Conservation (phyloP, 1,284 basidiomycete species). For the Ustilago cynodontis region DNA sequence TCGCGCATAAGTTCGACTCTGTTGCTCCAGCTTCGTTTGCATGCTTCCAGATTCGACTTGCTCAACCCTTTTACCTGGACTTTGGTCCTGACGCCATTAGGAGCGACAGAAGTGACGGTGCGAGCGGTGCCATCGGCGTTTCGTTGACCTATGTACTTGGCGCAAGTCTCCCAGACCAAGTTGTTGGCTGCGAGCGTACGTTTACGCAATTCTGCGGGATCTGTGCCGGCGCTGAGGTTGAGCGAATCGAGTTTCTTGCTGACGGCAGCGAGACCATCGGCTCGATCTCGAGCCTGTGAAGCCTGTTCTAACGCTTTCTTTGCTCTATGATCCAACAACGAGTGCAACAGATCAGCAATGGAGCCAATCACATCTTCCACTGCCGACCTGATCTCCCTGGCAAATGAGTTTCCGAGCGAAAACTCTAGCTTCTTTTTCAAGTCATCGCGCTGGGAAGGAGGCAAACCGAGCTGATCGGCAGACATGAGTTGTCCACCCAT, state of each 20-base stretch:
- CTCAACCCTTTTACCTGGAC: conserved; percentile 52
- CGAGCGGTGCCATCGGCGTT: conserved; percentile 37
- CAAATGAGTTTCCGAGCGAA: conserved; percentile 56
- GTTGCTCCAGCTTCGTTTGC: conserved; percentile 50
- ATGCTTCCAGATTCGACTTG: conserved; percentile 55
- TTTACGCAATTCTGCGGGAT: conserved; percentile 37
- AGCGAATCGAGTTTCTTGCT: conserved; percentile 36
- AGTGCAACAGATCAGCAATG: conserved; percentile 60
- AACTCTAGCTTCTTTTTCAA: conserved; percentile 39
- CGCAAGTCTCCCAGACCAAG: conserved; percentile 53
- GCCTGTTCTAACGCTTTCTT: conserved; percentile 50
- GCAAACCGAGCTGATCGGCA: conserved; percentile 45
- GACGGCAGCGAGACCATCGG: conserved; percentile 29
- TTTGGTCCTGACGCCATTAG: conserved; percentile 45
- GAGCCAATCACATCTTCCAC: conserved; percentile 49
- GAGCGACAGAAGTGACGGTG: conserved; percentile 41
- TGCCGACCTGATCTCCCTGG: conserved; percentile 46
- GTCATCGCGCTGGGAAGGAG: conserved; percentile 34
- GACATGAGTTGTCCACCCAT: conserved; percentile 58
- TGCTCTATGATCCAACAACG: conserved; percentile 54
- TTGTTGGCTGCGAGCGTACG: conserved; percentile 46
- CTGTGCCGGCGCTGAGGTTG: conserved; percentile 13
- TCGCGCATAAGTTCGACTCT: conserved; percentile 55
- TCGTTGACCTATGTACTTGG: conserved; percentile 44
- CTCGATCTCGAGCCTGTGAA: conserved; percentile 42